phyloP scores from a whole-genome alignment of 129 eudicot species.

The Artemisia tridentata region DNA sequence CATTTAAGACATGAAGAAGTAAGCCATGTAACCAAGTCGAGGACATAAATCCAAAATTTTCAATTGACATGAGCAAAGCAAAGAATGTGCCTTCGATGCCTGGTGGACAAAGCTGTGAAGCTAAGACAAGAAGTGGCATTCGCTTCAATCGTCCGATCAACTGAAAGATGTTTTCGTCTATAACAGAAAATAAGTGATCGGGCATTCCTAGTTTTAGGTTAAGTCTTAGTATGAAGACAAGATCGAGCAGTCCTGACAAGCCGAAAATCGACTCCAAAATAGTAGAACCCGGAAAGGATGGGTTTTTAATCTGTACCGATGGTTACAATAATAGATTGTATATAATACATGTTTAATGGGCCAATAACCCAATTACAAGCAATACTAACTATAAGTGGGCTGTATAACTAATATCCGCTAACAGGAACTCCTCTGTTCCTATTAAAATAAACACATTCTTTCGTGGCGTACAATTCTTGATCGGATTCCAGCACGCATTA shows the following conservation, averaged over 20 bases:
- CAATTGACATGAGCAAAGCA: slow-evolving; percentile 93
- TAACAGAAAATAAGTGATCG: slow-evolving; percentile 65
- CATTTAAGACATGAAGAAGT: slow-evolving; percentile 56
- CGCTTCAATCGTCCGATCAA: slow-evolving; percentile 74
- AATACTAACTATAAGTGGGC: no score
- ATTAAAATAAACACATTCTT: no score
- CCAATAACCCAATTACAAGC: no score
- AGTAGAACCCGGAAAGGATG: slow-evolving; percentile 62
- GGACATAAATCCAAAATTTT: slow-evolving; percentile 67
- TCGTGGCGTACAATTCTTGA: no score
- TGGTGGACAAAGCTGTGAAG: slow-evolving; percentile 87
- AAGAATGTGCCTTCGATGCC: slow-evolving; percentile 97
- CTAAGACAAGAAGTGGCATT: slow-evolving; percentile 96
- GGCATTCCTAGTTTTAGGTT: slow-evolving; percentile 74
- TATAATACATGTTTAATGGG: no score
- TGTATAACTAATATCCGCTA: no score
- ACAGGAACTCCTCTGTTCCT: no score
- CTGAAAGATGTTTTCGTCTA: slow-evolving; percentile 64
- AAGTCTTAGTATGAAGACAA: slow-evolving; percentile 61
- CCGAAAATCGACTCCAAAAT: slow-evolving; percentile 72
- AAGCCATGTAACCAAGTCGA: slow-evolving; percentile 91
- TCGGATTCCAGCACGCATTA: no score
- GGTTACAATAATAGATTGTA: background rate
- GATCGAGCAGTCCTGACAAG: slow-evolving; percentile 77
- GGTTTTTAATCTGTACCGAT: slow-evolving; percentile 62